A percentile compares a stretch with the other conserved stretches of the same genome.
phyloP scores from a whole-genome alignment of 805 yeast genomes.

The Blastobotrys peoriensis region DNA sequence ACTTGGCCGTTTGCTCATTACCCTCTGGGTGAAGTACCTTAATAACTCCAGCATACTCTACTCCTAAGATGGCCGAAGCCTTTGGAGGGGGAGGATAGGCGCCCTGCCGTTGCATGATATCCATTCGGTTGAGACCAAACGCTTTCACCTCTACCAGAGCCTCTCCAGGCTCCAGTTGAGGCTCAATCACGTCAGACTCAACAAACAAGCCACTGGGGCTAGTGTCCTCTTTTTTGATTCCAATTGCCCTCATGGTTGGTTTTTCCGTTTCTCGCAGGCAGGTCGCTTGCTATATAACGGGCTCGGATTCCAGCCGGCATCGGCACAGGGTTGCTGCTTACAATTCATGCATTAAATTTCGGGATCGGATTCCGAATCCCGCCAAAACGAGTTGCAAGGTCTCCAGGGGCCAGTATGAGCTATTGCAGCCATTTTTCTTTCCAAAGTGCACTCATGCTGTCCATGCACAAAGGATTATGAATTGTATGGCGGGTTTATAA shows the following conservation, averaged over 20 bases:
- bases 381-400: too few species aligned
- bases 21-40: slow-evolving; percentile 14
- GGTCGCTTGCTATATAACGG: background rate
- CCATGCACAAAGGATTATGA: too few species aligned
- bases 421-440: too few species aligned
- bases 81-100: slow-evolving; percentile 29
- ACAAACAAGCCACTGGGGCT: slow-evolving; percentile 25
- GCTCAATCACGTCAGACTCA: slow-evolving; percentile 19
- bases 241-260: slow-evolving; percentile 26
- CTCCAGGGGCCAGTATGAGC: too few species aligned
- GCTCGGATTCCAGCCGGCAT: too few species aligned
- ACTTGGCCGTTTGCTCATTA: slow-evolving; percentile 11
- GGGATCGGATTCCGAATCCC: too few species aligned
- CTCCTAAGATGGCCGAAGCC: slow-evolving; percentile 30
- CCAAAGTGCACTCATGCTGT: too few species aligned
- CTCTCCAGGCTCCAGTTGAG: slow-evolving; percentile 19
- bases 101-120: slow-evolving; percentile 28
- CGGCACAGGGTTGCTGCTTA: too few species aligned
- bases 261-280: background rate
- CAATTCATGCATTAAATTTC: too few species aligned
- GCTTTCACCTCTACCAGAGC: slow-evolving; percentile 29
- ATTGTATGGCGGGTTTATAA: too few species aligned
- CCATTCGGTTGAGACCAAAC: slow-evolving; percentile 34
- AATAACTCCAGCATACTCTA: slow-evolving; percentile 33
- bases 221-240: slow-evolving; percentile 24